Evolutionary conservation across 2,329 filamentous ascomycete genomes (phyloP), one percentile per base, ranked within the genome.

Genomic region (Beauveria australis): DNA sequence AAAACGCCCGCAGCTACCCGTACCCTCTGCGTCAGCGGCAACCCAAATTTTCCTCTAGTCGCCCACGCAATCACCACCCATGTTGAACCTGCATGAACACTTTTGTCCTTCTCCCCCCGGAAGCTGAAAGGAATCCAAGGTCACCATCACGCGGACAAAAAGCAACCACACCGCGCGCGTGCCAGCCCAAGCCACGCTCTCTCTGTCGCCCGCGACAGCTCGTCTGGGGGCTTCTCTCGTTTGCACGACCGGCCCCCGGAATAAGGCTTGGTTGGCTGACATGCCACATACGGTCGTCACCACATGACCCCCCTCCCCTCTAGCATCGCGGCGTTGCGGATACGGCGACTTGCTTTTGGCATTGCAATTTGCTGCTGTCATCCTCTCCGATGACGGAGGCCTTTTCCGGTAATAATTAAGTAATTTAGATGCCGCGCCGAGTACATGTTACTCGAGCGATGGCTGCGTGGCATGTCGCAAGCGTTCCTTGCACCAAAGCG

Each of bases 1-100:
- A 33, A 46, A 16, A 30, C 47, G 33, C 55, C 55, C 56, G 40
- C 56, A 52, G 56, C 56, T 59, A 53, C 47, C 56, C 56, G 56
- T 51, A 51, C 46, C 55, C 54, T 43, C 7, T 57, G 54, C 54
- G 54, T 58, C 33, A 49, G 55, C 22, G 55, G 22, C 33, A 57
- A 30, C 19, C 44, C 12, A 37, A 37, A 16, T 5, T 14, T 16
- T 16, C 12, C 33, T 37, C 33, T 16, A 16, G 12, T 37, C 33
- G 33, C 33, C 33, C 33, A 16, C 43, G 14, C 46, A 22, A 54
- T 3, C 3, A 16, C 41, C 24, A 10, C n/a, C 26, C 10, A 33
- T 26, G 37, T 24, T 48, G 51, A 37, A 52, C 56, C 18, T 46
- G 56, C 48, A 53, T 43, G 18, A 46, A 46, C 48, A 30, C 41